These are phyloP conservation scores for Amanita phalloides DNA, from an alignment of 768 basidiomycete genomes.

Conservation along the genomic window DNA sequence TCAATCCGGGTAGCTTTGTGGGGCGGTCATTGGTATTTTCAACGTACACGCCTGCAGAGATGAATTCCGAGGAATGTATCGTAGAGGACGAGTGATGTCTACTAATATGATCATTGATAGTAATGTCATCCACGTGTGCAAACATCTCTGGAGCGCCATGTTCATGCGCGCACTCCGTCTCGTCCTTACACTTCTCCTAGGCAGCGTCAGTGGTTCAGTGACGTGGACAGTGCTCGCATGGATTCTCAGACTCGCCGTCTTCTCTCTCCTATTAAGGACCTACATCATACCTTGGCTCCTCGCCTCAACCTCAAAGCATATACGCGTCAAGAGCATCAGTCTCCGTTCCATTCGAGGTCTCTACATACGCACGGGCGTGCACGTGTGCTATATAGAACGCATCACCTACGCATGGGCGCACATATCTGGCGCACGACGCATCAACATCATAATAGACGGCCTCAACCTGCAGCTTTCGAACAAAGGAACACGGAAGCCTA, in stretches of 20 bases:
- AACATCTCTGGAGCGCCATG: neutral
- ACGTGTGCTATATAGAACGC: constrained; percentile 56
- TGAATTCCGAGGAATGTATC: constrained; percentile 74
- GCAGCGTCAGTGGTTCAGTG: constrained; percentile 20
- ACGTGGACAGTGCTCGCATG: constrained; percentile 35
- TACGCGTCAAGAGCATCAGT: constrained; percentile 66
- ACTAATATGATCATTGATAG: no score
- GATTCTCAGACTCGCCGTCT: constrained; percentile 37
- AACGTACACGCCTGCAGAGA: constrained; percentile 79
- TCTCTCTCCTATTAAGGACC: constrained; percentile 52
- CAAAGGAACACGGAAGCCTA: constrained; percentile 13
- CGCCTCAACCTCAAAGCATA: constrained; percentile 44
- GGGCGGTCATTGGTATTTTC: constrained; percentile 79
- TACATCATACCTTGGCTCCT: constrained; percentile 60
- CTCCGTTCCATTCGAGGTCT: constrained; percentile 70
- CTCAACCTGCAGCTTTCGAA: constrained; percentile 40
- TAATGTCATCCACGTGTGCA: neutral
- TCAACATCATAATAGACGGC: constrained; percentile 57
- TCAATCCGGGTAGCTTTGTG: constrained; percentile 93
- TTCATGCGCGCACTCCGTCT: constrained; percentile 3
- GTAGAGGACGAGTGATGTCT: constrained; percentile 18
- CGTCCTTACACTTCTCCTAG: constrained; percentile 18
- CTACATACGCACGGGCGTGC: constrained; percentile 46
- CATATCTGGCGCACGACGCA: constrained; percentile 37
- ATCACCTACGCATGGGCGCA: constrained; percentile 51